These are phyloP conservation scores for Annulohypoxylon nitens DNA, from an alignment of 495 filamentous ascomycete species.

Conservation along the genomic window DNA sequence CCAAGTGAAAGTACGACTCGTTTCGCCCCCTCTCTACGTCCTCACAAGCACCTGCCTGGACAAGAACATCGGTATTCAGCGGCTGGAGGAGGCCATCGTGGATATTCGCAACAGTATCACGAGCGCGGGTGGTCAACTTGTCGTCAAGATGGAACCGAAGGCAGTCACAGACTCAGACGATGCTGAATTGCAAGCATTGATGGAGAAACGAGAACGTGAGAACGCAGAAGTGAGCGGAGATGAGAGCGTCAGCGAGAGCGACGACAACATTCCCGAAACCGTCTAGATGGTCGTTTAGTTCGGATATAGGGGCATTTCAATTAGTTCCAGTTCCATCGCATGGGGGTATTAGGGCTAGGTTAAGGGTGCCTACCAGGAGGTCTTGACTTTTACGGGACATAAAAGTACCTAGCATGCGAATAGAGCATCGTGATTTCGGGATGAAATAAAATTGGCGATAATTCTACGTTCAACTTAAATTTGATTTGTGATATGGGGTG, in stretches of 20 bases:
- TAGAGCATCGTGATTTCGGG: slow-evolving; percentile 39
- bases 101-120: slow-evolving; percentile 84
- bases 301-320: slow-evolving; percentile 12
- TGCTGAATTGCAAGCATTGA: slow-evolving; percentile 93
- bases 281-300: slow-evolving; percentile 49
- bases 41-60: slow-evolving; percentile 91
- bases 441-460: slow-evolving; percentile 27
- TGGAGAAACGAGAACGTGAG: slow-evolving; percentile 99
- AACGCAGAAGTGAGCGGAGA: slow-evolving; percentile 97
- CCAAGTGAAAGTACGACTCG: slow-evolving; percentile 96
- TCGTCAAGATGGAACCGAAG: slow-evolving; percentile 97
- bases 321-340: slow-evolving; percentile 31
- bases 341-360: slow-evolving; percentile 39
- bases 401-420: slow-evolving; percentile 50
- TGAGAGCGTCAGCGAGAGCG: slow-evolving; percentile 92
- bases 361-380: slow-evolving; percentile 43
- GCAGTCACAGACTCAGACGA: slow-evolving; percentile 98
- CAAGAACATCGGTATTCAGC: slow-evolving; percentile 85
- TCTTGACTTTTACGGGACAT: slow-evolving; percentile 42
- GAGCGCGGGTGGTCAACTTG: slow-evolving; percentile 78
- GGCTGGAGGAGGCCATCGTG: slow-evolving; percentile 87
- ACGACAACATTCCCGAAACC: slow-evolving; percentile 74
- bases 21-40: slow-evolving; percentile 95
- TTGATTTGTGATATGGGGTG: background rate
- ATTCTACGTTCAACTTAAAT: slow-evolving; percentile 1